Percentiles rank a stretch among this genome's conserved stretches.
phyloP scores from a whole-genome alignment of 2,329 filamentous ascomycete species.

The Dryadomyces quercus-mongolicae region DNA sequence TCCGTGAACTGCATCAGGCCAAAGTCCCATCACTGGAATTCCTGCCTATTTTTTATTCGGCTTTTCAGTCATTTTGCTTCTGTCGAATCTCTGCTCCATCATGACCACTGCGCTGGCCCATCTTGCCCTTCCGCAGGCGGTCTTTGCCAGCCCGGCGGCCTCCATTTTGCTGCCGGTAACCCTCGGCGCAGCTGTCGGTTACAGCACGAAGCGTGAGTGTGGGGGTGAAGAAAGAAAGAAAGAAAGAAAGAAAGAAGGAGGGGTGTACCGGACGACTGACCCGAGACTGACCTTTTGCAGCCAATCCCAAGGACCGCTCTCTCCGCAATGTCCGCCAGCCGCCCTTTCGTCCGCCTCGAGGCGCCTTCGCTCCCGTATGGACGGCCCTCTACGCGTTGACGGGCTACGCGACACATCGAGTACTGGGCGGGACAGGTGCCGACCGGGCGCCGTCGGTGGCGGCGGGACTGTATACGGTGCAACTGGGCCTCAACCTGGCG shows the following conservation, averaged over 20 bases:
- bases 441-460: constrained; percentile 49
- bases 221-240: neutral
- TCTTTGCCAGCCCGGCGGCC: constrained; percentile 61
- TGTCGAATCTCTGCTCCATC: constrained; percentile 4
- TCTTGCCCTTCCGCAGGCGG: constrained; percentile 56
- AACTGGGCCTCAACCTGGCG: constrained; percentile 71
- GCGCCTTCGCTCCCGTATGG: constrained; percentile 54
- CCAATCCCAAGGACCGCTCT: constrained; percentile 2
- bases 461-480: constrained; percentile 72
- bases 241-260: too few species aligned
- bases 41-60: too few species aligned
- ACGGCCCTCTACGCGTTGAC: constrained; percentile 61
- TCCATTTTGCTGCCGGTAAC: constrained; percentile 67
- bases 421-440: constrained; percentile 52
- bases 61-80: neutral
- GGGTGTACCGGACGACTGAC: too few species aligned
- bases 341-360: constrained; percentile 46
- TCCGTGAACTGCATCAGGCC: too few species aligned
- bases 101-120: constrained; percentile 70
- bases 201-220: constrained; percentile 48
- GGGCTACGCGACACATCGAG: constrained; percentile 81
- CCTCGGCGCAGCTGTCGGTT: constrained; percentile 63
- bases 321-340: constrained; percentile 46
- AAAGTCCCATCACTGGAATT: too few species aligned
- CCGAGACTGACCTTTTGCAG: neutral